Evolutionary conservation across 768 basidiomycete genomes (phyloP).

Genomic region (Boletus tomentosulus): DNA sequence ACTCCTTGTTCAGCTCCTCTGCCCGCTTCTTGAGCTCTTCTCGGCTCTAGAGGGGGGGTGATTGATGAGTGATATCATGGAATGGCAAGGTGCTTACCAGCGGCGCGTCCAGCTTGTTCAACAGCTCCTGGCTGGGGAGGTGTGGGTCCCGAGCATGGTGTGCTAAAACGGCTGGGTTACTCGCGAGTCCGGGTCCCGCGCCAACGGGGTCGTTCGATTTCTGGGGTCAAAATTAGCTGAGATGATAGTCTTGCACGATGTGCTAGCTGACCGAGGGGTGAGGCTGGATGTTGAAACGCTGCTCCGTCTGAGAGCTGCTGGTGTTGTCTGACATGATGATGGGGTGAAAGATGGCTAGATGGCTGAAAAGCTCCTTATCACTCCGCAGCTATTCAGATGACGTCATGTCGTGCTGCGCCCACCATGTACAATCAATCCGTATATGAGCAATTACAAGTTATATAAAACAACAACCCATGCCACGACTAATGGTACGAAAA

Average conservation of each 20-base stretch:
- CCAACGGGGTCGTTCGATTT: slow-evolving; percentile 29
- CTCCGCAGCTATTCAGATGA: slow-evolving; percentile 3
- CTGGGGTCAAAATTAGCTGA: slow-evolving; percentile 26
- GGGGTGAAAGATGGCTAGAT: not conserved
- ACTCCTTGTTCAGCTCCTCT: slow-evolving; percentile 44
- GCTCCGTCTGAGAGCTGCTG: slow-evolving; percentile 27
- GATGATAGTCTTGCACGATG: not conserved
- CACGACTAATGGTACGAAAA: not conserved
- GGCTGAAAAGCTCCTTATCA: not conserved
- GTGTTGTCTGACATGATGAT: slow-evolving; percentile 17
- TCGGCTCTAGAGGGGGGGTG: slow-evolving; percentile 34
- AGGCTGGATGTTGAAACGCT: slow-evolving; percentile 49
- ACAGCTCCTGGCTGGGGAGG: slow-evolving; percentile 41
- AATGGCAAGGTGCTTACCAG: slow-evolving; percentile 32
- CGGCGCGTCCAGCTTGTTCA: slow-evolving; percentile 45
- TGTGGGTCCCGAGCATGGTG: slow-evolving; percentile 51
- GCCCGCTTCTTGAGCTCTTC: slow-evolving; percentile 47
- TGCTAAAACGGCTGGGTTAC: slow-evolving; percentile 38
- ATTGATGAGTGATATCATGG: not conserved
- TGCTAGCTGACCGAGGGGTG: slow-evolving; percentile 52
- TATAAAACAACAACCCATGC: not conserved
- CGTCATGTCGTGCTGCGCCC: slow-evolving; percentile 8
- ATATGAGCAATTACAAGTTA: slow-evolving; percentile 9
- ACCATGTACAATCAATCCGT: not conserved
- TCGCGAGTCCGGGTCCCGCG: slow-evolving; percentile 34